Percentiles rank a stretch among this genome's conserved stretches.
Conservation (phyloP, 2,329 filamentous ascomycete genomes). For the Paraphoma sp. region DNA sequence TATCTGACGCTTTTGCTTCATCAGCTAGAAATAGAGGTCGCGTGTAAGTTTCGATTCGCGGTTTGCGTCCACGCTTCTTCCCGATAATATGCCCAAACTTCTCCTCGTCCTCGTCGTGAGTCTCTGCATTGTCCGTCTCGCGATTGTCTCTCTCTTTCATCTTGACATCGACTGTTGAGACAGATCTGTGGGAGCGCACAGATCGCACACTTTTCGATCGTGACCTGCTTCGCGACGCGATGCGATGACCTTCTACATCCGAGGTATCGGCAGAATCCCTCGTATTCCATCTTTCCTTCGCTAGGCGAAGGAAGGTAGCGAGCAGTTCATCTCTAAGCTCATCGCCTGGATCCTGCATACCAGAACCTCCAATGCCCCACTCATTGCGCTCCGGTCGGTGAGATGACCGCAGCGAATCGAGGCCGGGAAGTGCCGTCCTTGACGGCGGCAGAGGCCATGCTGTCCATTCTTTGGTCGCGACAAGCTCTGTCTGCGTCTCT, state of each 20-base stretch:
- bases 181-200: slow-evolving; percentile 1
- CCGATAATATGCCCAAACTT: not conserved
- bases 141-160: slow-evolving; percentile 11
- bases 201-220: slow-evolving; percentile 16
- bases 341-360: slow-evolving; percentile 59
- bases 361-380: slow-evolving; percentile 59
- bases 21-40: slow-evolving; percentile 69
- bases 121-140: not conserved
- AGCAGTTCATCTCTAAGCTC: slow-evolving; percentile 74
- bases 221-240: slow-evolving; percentile 11
- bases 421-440: slow-evolving; percentile 65
- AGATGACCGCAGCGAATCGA: slow-evolving; percentile 43
- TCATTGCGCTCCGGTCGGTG: slow-evolving; percentile 55
- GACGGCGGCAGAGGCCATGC: slow-evolving; percentile 78
- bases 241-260: slow-evolving; percentile 6
- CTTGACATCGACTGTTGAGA: slow-evolving; percentile 5
- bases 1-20: slow-evolving; percentile 69
- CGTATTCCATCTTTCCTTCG: slow-evolving; percentile 66
- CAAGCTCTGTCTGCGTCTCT: slow-evolving; percentile 44
- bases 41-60: slow-evolving; percentile 6
- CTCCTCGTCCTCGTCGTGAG: slow-evolving; percentile 6
- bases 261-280: slow-evolving; percentile 46
- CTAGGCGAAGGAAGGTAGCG: slow-evolving; percentile 69
- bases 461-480: slow-evolving; percentile 70
- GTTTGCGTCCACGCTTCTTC: slow-evolving; percentile 18